Evolutionary conservation across 2,329 filamentous ascomycete genomes (phyloP), one percentile per base, ranked within the genome.

Genomic region (Colletotrichum nymphaeae): DNA sequence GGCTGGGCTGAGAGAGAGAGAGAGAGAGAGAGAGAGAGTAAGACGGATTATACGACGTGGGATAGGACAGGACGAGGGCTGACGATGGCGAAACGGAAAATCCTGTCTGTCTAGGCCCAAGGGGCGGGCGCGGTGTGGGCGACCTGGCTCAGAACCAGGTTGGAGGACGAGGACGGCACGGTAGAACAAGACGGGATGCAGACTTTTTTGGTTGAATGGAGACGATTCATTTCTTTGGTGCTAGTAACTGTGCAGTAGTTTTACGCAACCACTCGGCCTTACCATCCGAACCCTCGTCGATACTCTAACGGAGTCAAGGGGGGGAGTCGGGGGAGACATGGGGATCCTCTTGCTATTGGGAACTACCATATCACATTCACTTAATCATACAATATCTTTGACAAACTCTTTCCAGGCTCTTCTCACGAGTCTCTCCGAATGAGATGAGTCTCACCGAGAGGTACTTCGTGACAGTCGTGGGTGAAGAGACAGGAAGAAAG

Each of bases 151-250:
- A 22, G 19, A 19, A 49, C 9, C 11, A 28, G 37, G 37, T 24
- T 19, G 28, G 30, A 42, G 46, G 26, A 16, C 32, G 22, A 37
- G 46, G 12, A 24, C 2, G 30, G 24, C 14, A 57, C 52, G 37
- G 28, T n/a, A 11, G 6, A 9, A 42, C 37, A 28, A 55, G 32
- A 35, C 26, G 6, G 37, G 37, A 42, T 42, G 37, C 37, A 42
- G 37, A 42, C 37, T 42, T 42, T 42, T 42, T 42, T 19, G 37
- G 37, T 46, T 32, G 30, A 52, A 69, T 57, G 59, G 60, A n/a
- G 64, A 60, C n/a, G 22, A 46, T 62, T 72, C 66, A 60, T 64
- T 56, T 64, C 42, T 58, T 26, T 4, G 9, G 30, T 22, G 32
- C 53, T 22, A 5, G 37, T 42, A 19, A 42, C 37, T 26, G 53